Evolutionary conservation across 768 basidiomycete genomes (phyloP).

Genomic region (Leccinum broughii): DNA sequence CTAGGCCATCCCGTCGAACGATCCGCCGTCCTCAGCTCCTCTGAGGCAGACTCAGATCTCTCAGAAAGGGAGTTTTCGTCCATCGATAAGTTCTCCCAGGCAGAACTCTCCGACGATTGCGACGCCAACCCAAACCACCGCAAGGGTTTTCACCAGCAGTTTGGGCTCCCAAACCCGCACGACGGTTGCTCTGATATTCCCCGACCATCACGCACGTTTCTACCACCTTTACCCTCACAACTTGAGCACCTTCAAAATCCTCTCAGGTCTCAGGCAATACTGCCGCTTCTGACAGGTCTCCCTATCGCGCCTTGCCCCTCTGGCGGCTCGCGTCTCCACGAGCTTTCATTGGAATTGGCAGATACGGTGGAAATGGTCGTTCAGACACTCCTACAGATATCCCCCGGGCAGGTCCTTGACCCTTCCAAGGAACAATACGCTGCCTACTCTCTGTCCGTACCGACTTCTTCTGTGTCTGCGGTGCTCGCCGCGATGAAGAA

Average conservation of each 20-base stretch:
- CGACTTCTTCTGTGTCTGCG: conserved; percentile 84
- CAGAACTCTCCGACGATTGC: conserved; percentile 35
- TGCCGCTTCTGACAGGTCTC: conserved; percentile 13
- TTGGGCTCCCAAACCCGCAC: conserved; percentile 15
- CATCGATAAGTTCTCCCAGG: conserved; percentile 32
- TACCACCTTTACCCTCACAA: conserved; percentile 78
- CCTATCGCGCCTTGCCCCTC: conserved; percentile 21
- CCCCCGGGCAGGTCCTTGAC: conserved; percentile 87
- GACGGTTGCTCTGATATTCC: conserved; percentile 40
- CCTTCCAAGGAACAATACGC: conserved; percentile 93
- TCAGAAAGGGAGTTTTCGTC: conserved; percentile 46
- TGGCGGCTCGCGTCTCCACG: conserved; percentile 47
- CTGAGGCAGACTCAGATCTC: conserved; percentile 51
- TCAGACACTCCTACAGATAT: conserved; percentile 88
- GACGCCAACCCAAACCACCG: conserved; percentile 29
- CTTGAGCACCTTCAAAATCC: conserved; percentile 78
- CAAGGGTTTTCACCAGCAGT: conserved; percentile 27
- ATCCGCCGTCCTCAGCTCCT: conserved; percentile 45
- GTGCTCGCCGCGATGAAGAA: conserved; percentile 92
- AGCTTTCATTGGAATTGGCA: conserved; percentile 83
- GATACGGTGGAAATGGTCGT: conserved; percentile 90
- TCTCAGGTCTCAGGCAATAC: conserved; percentile 34
- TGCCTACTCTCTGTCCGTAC: conserved; percentile 83
- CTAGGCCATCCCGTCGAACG: conserved; percentile 35
- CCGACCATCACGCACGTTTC: conserved; percentile 73